phyloP scores from a whole-genome alignment of 1,284 basidiomycete species.

The Mycosarcoma maydis region DNA sequence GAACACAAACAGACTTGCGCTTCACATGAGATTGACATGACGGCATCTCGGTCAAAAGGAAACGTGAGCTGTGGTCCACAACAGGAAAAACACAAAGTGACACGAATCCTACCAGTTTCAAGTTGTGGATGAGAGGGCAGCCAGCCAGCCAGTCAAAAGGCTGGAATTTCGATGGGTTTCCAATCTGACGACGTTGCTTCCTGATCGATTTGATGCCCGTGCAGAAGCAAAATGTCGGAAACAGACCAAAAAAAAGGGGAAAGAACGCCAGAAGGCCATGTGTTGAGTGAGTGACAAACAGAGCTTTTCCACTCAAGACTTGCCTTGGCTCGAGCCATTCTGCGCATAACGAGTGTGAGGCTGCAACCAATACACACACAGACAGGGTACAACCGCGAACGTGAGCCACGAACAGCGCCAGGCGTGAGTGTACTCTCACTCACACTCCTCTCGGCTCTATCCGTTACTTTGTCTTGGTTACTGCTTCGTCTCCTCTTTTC shows the following conservation, averaged over 20 bases:
- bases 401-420: no score
- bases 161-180: constrained; percentile 23
- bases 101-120: no score
- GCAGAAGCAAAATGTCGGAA: background rate
- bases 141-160: background rate
- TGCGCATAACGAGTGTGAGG: background rate
- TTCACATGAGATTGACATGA: background rate
- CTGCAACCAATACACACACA: no score
- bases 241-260: background rate
- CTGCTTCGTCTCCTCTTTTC: constrained; percentile 1
- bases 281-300: constrained; percentile 5
- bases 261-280: constrained; percentile 10
- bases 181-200: constrained; percentile 3
- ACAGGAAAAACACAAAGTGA: background rate
- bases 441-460: constrained; percentile 5
- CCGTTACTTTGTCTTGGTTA: background rate
- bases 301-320: no score
- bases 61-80: no score
- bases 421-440: background rate
- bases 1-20: no score
- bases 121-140: no score
- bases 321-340: constrained; percentile 9
- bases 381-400: no score
- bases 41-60: background rate
- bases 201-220: constrained; percentile 36